These are phyloP conservation scores for Meripilus lineatus DNA, from an alignment of 1,284 basidiomycete genomes.

Conservation along the genomic window DNA sequence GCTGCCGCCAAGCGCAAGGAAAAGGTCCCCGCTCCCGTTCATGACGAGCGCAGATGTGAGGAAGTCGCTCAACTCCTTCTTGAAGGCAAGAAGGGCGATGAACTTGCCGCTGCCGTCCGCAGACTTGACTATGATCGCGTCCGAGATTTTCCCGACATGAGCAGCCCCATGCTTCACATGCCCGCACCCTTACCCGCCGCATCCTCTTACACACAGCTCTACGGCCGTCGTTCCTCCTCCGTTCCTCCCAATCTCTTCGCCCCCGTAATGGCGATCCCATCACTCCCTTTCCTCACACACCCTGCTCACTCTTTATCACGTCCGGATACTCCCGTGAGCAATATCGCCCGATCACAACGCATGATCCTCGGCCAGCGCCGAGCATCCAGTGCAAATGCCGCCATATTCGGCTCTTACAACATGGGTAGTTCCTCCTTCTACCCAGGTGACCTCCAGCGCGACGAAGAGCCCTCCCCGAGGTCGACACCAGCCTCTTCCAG, in stretches of 20 bases:
- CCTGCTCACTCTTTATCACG: constrained; percentile 24
- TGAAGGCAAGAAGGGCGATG: constrained; percentile 43
- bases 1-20: constrained; percentile 24
- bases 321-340: constrained; percentile 38
- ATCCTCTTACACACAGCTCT: constrained; percentile 15
- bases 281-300: constrained; percentile 29
- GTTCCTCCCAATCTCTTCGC: constrained; percentile 40
- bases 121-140: constrained; percentile 39
- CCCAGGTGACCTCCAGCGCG: constrained; percentile 29
- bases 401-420: too few species aligned
- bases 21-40: constrained; percentile 22
- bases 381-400: constrained; percentile 35
- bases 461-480: constrained; percentile 46
- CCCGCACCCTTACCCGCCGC: constrained; percentile 7
- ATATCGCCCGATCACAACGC: constrained; percentile 38
- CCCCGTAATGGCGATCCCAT: constrained; percentile 32
- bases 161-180: constrained; percentile 15
- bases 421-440: constrained; percentile 14
- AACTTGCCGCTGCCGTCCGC: constrained; percentile 60
- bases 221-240: constrained; percentile 53
- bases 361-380: constrained; percentile 35
- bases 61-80: constrained; percentile 58
- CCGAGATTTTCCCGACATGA: constrained; percentile 8
- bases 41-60: constrained; percentile 37
- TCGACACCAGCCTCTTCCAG: constrained; percentile 47